Evolutionary conservation across 495 filamentous ascomycete species (phyloP).

Genomic region (Letharia lupina): DNA sequence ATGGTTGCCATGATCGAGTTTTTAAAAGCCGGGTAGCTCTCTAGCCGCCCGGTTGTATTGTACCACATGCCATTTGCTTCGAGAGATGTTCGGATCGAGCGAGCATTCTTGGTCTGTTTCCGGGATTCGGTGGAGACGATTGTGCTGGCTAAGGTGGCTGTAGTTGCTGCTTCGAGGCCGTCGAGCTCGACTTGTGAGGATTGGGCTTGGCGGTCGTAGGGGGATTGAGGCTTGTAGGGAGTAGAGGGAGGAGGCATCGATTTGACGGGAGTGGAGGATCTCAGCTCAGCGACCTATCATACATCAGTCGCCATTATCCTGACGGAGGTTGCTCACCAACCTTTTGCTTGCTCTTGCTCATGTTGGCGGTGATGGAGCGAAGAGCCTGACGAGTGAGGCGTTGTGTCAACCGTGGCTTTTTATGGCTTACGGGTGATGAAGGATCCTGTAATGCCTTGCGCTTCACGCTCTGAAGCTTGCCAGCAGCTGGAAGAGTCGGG

Average conservation of each 20-base stretch:
- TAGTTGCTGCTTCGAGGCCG: too few relatives aligned
- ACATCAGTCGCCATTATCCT: too few relatives aligned
- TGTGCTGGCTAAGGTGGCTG: too few relatives aligned
- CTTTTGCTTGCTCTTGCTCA: conserved; percentile 1
- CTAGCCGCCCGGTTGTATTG: neutral
- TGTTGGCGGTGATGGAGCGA: neutral
- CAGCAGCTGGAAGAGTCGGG: conserved; percentile 1
- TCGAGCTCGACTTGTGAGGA: too few relatives aligned
- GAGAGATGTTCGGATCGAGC: neutral
- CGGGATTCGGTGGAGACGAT: neutral
- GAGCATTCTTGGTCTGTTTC: conserved; percentile 7
- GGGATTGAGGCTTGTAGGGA: neutral
- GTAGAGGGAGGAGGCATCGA: too few relatives aligned
- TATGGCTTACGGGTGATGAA: neutral
- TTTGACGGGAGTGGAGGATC: too few relatives aligned
- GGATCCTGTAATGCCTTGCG: too few relatives aligned
- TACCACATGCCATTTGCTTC: conserved; percentile 10
- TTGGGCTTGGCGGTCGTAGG: too few relatives aligned
- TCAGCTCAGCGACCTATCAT: too few relatives aligned
- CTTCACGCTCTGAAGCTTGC: too few relatives aligned
- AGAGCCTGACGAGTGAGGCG: neutral
- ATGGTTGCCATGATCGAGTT: neutral
- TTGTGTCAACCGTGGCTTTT: neutral
- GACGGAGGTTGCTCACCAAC: too few relatives aligned
- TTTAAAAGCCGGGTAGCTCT: neutral